Evolutionary conservation across 2,329 filamentous ascomycete genomes (phyloP).

Genomic region (Trichoderma sp.): DNA sequence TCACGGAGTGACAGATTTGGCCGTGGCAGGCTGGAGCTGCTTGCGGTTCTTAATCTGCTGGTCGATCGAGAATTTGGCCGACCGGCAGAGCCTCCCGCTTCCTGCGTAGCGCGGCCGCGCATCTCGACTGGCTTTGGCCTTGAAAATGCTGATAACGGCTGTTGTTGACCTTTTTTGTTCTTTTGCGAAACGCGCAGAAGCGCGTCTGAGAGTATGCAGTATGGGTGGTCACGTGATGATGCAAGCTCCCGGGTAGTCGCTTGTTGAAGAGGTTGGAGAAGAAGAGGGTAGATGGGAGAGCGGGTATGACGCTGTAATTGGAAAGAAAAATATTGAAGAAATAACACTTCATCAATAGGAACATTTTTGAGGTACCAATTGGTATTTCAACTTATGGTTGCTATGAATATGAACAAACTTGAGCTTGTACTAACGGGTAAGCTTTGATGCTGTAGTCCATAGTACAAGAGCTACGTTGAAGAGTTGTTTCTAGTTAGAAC

Average conservation of each 20-base stretch:
- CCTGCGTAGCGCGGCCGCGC: conserved; percentile 35
- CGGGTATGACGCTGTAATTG: background rate
- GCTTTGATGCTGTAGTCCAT: too few relatives aligned
- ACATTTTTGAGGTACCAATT: background rate
- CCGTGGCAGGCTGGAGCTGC: conserved; percentile 37
- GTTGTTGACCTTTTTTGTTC: background rate
- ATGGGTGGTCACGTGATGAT: background rate
- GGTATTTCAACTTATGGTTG: background rate
- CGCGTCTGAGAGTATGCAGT: background rate
- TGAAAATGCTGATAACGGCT: background rate
- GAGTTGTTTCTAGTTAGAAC: too few relatives aligned
- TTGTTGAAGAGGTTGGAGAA: background rate
- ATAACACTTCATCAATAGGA: background rate
- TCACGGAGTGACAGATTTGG: conserved; percentile 37
- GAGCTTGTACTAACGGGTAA: too few relatives aligned
- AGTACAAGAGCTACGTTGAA: too few relatives aligned
- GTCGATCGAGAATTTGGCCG: conserved; percentile 32
- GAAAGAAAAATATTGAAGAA: background rate
- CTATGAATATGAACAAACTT: too few relatives aligned
- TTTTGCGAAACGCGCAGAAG: conserved; percentile 1
- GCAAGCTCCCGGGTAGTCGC: background rate
- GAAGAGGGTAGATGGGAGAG: background rate
- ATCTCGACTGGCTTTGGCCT: conserved; percentile 26
- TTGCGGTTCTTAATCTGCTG: conserved; percentile 34
- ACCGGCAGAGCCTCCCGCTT: conserved; percentile 31